phyloP scores from a whole-genome alignment of 495 filamentous ascomycete genomes.

The Aspergillus mulundensis region DNA sequence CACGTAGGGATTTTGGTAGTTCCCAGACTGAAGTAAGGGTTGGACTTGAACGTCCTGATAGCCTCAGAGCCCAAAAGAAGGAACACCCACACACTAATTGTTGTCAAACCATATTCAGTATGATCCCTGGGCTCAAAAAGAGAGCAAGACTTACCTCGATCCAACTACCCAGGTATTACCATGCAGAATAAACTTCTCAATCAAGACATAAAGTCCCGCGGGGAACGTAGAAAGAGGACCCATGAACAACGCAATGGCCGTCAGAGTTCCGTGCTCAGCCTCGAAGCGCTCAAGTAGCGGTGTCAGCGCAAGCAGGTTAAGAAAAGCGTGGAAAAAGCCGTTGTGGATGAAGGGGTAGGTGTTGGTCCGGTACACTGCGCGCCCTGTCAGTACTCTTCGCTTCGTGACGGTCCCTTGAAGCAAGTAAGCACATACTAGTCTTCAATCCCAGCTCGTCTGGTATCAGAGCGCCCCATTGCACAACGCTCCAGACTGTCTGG shows the following conservation, averaged over 20 bases:
- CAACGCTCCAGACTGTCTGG: constrained; percentile 62
- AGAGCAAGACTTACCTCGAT: constrained; percentile 60
- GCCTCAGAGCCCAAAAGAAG: constrained; percentile 78
- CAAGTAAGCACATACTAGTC: constrained; percentile 58
- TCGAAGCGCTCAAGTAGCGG: constrained; percentile 92
- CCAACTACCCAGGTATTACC: constrained; percentile 70
- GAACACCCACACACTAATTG: constrained; percentile 79
- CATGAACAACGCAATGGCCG: constrained; percentile 74
- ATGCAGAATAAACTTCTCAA: constrained; percentile 64
- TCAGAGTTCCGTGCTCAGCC: constrained; percentile 87
- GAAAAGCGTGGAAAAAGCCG: constrained; percentile 69
- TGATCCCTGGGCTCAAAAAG: not conserved
- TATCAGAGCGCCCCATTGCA: constrained; percentile 71
- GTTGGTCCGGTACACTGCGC: constrained; percentile 83
- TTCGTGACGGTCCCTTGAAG: not conserved
- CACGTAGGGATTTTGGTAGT: constrained; percentile 83
- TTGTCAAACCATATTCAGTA: constrained; percentile 12
- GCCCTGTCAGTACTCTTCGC: constrained; percentile 7
- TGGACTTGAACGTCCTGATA: constrained; percentile 69
- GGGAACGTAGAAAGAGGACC: constrained; percentile 83
- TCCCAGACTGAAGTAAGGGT: constrained; percentile 65
- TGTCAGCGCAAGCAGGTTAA: constrained; percentile 75
- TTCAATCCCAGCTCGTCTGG: constrained; percentile 68
- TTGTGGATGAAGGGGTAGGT: constrained; percentile 87
- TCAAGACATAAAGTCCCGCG: constrained; percentile 62